Evolutionary conservation across 768 basidiomycete species (phyloP), one percentile per base, ranked within the genome.

Genomic region (Lenzites betulinus): DNA sequence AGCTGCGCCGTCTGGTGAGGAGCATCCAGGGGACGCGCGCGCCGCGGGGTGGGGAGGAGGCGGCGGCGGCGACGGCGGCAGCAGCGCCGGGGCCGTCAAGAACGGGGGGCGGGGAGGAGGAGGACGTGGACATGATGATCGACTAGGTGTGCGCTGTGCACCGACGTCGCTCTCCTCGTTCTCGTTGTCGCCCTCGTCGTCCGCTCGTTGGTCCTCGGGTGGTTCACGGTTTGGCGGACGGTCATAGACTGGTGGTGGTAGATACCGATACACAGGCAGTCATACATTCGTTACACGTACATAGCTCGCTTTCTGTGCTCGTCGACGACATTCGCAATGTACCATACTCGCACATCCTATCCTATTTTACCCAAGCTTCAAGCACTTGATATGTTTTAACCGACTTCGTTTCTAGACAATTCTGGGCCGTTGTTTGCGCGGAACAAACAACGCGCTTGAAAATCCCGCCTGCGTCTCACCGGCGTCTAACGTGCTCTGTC

Each of bases 401-500:
- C n/a, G n/a, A n/a, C n/a, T n/a, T n/a, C n/a, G n/a, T 51, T 64
- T 53, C 60, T 42, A 43, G 60, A 61, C 42, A 12, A 12, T 61
- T 61, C 60, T 56, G 42, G 47, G 48, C 43, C 52, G 44, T 64
- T 67, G 63, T 67, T 67, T 67, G 66, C 25, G 13, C 51, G 39
- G 54, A 16, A 41, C 63, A 67, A 67, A 64, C 54, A 67, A 60
- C 11, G 15, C 46, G 42, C 7, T 6, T 20, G 36, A 64, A 67
- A 66, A 61, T 47, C 28, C 50, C 8, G 28, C 33, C 28, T 22
- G 36, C 6, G 49, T 5, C 36, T 42, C 49, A 39, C 56, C 52
- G 48, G 63, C 63, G 63, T 52, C 39, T 57, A 49, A 12, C 18
- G 33, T 41, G 53, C 38, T 38, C 51, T 52, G 42, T 57, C 54